Evolutionary conservation across 1,284 basidiomycete species (phyloP).

Genomic region (Filobasidium uniguttulatum): DNA sequence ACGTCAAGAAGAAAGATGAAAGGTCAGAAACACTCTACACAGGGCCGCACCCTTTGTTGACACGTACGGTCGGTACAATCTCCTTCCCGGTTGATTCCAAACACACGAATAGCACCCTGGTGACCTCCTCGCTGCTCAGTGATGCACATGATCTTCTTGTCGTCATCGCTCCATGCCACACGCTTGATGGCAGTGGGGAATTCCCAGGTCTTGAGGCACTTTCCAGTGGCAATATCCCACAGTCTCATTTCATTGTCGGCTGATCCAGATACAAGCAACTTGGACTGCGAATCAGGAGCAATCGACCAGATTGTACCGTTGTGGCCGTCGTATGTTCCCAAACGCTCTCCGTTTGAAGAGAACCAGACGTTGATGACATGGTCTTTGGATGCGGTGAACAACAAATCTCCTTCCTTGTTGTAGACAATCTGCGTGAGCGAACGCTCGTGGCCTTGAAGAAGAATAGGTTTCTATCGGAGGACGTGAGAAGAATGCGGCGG

Average conservation of each 20-base stretch:
- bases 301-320: slow-evolving; percentile 96
- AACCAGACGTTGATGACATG: slow-evolving; percentile 92
- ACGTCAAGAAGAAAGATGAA: background rate
- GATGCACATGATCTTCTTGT: slow-evolving; percentile 72
- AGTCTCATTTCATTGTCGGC: slow-evolving; percentile 82
- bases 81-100: slow-evolving; percentile 66
- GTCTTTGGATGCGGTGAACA: slow-evolving; percentile 96
- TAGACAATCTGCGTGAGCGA: slow-evolving; percentile 95
- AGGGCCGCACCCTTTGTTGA: too few species aligned
- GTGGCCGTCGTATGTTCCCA: slow-evolving; percentile 93
- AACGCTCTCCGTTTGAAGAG: slow-evolving; percentile 93
- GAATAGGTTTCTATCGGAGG: slow-evolving; percentile 34
- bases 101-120: slow-evolving; percentile 56
- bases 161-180: slow-evolving; percentile 66
- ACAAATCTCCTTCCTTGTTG: slow-evolving; percentile 88
- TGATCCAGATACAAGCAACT: slow-evolving; percentile 71
- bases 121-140: slow-evolving; percentile 94
- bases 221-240: slow-evolving; percentile 80
- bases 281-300: slow-evolving; percentile 79
- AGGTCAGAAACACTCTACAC: too few species aligned
- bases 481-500: background rate
- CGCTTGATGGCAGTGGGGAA: slow-evolving; percentile 96
- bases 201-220: slow-evolving; percentile 87
- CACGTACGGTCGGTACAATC: slow-evolving; percentile 62
- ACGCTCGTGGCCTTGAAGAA: slow-evolving; percentile 67